Percentiles rank a stretch among this genome's conserved stretches.
These are phyloP conservation scores for Nyctanthes arbortristis DNA, from an alignment of 257 asterid species.

Conservation along the genomic window DNA sequence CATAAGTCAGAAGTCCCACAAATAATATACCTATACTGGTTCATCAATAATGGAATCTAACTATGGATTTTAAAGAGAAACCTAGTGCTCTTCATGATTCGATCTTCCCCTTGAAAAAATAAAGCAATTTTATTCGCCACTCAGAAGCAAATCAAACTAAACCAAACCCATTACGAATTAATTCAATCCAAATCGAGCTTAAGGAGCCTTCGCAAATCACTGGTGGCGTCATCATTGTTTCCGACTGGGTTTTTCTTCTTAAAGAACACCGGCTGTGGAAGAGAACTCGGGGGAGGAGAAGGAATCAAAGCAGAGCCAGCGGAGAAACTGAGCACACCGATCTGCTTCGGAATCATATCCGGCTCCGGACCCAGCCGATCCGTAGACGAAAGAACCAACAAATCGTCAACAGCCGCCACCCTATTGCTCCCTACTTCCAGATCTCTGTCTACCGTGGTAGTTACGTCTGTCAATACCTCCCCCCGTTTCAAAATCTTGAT, in stretches of 20 bases:
- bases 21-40: too few relatives aligned
- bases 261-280: constrained; percentile 34
- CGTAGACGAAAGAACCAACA: constrained; percentile 13
- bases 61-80: too few relatives aligned
- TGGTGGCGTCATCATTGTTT: constrained; percentile 20
- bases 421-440: not conserved
- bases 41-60: too few relatives aligned
- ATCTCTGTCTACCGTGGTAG: not conserved
- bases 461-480: constrained; percentile 15
- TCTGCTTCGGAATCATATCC: constrained; percentile 16
- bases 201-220: constrained; percentile 30
- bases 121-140: constrained; percentile 26
- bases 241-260: constrained; percentile 19
- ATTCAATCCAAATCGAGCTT: constrained; percentile 31
- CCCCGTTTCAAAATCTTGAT: constrained; percentile 41
- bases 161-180: not conserved
- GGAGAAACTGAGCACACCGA: constrained; percentile 16
- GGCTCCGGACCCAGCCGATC: constrained; percentile 24
- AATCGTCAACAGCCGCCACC: not conserved
- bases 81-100: constrained; percentile 9
- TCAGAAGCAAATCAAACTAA: constrained; percentile 13
- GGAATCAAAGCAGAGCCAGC: constrained; percentile 33
- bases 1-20: too few relatives aligned
- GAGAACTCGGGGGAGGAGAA: constrained; percentile 38
- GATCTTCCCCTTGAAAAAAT: constrained; percentile 52